A percentile compares a stretch with the other conserved stretches of the same genome.
These are phyloP conservation scores for Encephalitozoon romaleae DNA, from an alignment of 371 early-diverging fungal genomes.

Conservation along the genomic window DNA sequence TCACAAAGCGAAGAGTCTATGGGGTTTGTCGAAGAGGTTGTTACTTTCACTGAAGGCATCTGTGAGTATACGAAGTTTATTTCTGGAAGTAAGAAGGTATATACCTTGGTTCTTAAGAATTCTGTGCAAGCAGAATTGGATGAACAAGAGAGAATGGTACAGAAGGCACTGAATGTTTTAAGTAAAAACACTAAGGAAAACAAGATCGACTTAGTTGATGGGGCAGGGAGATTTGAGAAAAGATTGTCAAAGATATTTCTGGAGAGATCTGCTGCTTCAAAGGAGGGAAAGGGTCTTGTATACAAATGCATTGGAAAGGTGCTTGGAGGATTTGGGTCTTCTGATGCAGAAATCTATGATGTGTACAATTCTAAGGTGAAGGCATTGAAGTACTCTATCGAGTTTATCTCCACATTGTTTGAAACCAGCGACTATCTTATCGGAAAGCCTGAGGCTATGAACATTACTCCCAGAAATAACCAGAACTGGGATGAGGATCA, in stretches of 20 bases:
- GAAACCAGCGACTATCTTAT: constrained; percentile 59
- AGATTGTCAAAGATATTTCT: constrained; percentile 8
- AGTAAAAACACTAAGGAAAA: constrained; percentile 33
- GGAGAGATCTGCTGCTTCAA: constrained; percentile 13
- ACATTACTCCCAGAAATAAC: constrained; percentile 31
- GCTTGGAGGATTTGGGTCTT: background rate
- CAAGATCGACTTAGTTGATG: background rate
- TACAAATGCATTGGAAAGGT: constrained; percentile 21
- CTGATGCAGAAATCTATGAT: constrained; percentile 42
- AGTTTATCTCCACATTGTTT: constrained; percentile 50
- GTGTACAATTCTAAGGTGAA: constrained; percentile 46
- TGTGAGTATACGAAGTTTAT: constrained; percentile 49
- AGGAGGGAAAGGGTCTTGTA: constrained; percentile 21
- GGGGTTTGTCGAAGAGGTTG: constrained; percentile 34
- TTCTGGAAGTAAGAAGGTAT: constrained; percentile 10
- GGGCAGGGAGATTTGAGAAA: constrained; percentile 6
- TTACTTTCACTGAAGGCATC: constrained; percentile 34
- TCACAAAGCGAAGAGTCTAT: constrained; percentile 6
- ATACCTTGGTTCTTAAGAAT: constrained; percentile 55
- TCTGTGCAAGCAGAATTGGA: constrained; percentile 50
- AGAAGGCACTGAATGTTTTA: constrained; percentile 25
- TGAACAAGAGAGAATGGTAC: constrained; percentile 51
- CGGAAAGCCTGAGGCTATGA: constrained; percentile 52
- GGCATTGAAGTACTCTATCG: constrained; percentile 53
- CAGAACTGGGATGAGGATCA: constrained; percentile 49